Base-by-base conservation (phyloP, 1,139 yeast genomes). In the Kazachstania sp. region DNA sequence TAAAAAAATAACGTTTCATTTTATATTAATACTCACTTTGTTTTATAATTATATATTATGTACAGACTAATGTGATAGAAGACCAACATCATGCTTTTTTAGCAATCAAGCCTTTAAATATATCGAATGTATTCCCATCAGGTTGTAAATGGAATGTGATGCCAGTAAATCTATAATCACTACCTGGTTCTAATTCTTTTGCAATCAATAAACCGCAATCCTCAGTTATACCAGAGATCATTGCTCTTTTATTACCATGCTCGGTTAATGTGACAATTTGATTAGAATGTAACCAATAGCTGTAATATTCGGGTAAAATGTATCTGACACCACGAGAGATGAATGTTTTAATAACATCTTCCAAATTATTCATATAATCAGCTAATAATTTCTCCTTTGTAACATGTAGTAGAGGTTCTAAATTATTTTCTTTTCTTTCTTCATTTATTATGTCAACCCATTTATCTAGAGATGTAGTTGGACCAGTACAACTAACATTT, bases 41-140 rank as follows among this genome's bases (percentile, higher is more conserved):
- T 20, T 20, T n/a, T 20, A 26, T 15, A n/a, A 8, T 26, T 28
- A 7, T 5, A 16, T 8, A 31, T 9, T 15, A 29, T 30, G 8
- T 8, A 34, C 36, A 15, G 4, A 34, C 30, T 20, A 13, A 4
- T 13, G 26, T 12, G 26, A 8, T 11, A 13, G 3, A 23, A 23
- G 6, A 7, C 20, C 20, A 15, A n/a, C n/a, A 15, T 26, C n/a
- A 42, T 8, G 50, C 61, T 61, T 81, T 83, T 56, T 76, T 80
- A 50, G 87, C 85, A n/a, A 94, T 83, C 53, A 94, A 71, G 0
- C 98, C 97, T 58, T 78, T 84, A 70, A 92, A 84, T 72, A 94
- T 90, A 63, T 94, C 98, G 62, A 94, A 94, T 2, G 97, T 86
- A 64, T 94, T 94, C 0, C 98, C 98, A 64, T 94, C 98, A 0